Evolutionary conservation across 139 green algal species (phyloP), one percentile per base, ranked within the genome.

Genomic region (Chlamydomonas schloesseri): DNA sequence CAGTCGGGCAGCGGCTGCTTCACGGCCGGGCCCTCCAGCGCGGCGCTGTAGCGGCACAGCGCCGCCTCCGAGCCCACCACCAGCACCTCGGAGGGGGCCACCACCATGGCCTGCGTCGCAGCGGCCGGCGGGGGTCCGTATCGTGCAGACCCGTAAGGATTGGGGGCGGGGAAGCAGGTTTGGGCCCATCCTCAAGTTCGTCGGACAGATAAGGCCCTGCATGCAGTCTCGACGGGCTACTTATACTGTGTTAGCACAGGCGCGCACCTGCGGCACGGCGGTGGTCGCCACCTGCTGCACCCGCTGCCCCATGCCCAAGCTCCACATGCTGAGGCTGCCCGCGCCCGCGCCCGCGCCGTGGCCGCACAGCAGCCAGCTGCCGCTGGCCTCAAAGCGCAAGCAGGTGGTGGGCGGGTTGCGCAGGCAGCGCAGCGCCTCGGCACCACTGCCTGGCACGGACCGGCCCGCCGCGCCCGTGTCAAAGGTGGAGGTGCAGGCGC

Each of bases 361-460:
- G 21, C 80, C 80, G 42, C 28, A 53, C 50, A 88, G n/a, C 71
- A 88, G 73, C 83, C 83, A 88, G 64, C 62, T 68, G 64, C 83
- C 83, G 36, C 60, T 73, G 33, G 37, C 2, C 33, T 81, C 83
- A 62, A 88, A 88, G 50, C 83, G 71, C 53, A 75, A 58, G 80
- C 80, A 86, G 50, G 68, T 29, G 34, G 70, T 68, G 14, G 31
- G 68, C 31, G 67, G 47, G 50, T 37, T 70, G 68, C 67, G 80
- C 50, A 86, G 33, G 67, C 80, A 86, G 50, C 34, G 67, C 20
- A 86, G 80, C 31, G 53, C 47, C 67, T 77, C 80, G 0, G 67
- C 58, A 13, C 47, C 65, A 24, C 58, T 34, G 58, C 60, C 60
- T 3, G 74, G 5, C 60, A 67, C 64, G 42, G 36, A 42, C 29